Percentiles rank a stretch among this genome's conserved stretches.
Evolutionary conservation across 495 filamentous ascomycete species (phyloP).

Genomic region (Aspergillus baeticus): DNA sequence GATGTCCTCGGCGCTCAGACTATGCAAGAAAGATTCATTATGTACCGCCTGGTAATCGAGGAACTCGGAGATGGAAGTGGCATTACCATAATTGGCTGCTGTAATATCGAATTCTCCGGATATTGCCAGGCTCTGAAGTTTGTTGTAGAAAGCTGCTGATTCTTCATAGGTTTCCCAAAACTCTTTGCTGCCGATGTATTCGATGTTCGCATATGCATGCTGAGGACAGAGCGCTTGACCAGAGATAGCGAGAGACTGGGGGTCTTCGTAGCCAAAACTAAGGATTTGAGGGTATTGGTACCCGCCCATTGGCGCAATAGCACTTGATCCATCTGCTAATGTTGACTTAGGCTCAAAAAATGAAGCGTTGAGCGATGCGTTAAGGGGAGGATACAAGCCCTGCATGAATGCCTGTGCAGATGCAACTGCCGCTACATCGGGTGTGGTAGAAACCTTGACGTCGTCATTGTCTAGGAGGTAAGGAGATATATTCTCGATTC

Average conservation of each 20-base stretch:
- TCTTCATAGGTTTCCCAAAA: slow-evolving; percentile 35
- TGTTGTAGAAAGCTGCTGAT: slow-evolving; percentile 50
- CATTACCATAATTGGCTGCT: slow-evolving; percentile 54
- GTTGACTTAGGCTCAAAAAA: not conserved
- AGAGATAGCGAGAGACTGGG: slow-evolving; percentile 56
- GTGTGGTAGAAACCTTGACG: slow-evolving; percentile 42
- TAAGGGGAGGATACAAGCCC: slow-evolving; percentile 73
- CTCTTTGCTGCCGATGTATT: slow-evolving; percentile 39
- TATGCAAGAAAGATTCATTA: slow-evolving; percentile 60
- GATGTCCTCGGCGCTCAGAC: slow-evolving; percentile 51
- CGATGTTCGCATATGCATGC: slow-evolving; percentile 32
- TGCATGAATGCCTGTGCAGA: slow-evolving; percentile 77
- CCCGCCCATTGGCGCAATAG: slow-evolving; percentile 61
- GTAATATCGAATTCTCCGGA: slow-evolving; percentile 31
- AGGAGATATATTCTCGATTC: slow-evolving; percentile 42
- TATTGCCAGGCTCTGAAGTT: slow-evolving; percentile 40
- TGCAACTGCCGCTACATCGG: slow-evolving; percentile 50
- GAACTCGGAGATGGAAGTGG: slow-evolving; percentile 65
- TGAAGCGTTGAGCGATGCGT: slow-evolving; percentile 28
- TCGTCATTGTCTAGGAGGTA: slow-evolving; percentile 46
- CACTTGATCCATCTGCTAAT: slow-evolving; percentile 58
- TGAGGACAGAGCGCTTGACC: slow-evolving; percentile 56
- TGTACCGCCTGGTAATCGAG: slow-evolving; percentile 72
- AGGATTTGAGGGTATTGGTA: slow-evolving; percentile 72
- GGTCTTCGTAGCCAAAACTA: slow-evolving; percentile 47